phyloP scores from a whole-genome alignment of 345 rosid species.

The Firmiana major region DNA sequence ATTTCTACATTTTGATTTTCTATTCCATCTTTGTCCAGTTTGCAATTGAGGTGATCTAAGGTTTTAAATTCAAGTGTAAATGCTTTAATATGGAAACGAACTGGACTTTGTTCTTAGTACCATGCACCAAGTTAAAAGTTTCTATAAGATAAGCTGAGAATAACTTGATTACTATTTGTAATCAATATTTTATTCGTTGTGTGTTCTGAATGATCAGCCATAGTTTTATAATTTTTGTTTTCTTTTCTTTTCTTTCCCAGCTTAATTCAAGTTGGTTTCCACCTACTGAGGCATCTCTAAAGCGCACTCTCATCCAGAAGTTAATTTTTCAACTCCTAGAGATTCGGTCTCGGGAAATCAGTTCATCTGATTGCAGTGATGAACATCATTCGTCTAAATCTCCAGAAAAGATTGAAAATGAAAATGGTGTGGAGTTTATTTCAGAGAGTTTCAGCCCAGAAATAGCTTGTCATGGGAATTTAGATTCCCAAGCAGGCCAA shows the following conservation, averaged over 20 bases:
- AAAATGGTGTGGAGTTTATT: conserved; percentile 35
- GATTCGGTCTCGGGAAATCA: conserved; percentile 37
- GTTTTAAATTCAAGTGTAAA: not conserved
- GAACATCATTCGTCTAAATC: conserved; percentile 37
- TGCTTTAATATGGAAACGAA: not conserved
- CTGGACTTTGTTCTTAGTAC: not conserved
- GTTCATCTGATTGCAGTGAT: conserved; percentile 30
- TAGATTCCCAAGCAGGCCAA: conserved; percentile 41
- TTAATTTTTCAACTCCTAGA: conserved; percentile 70
- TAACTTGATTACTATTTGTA: not conserved
- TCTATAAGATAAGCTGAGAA: not conserved
- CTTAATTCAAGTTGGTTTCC: conserved; percentile 84
- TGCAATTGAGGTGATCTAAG: not conserved
- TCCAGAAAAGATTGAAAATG: conserved; percentile 37
- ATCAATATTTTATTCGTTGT: conserved; percentile 7
- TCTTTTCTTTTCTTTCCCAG: conserved; percentile 37
- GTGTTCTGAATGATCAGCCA: conserved; percentile 3
- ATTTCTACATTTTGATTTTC: not conserved
- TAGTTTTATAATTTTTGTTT: conserved; percentile 10
- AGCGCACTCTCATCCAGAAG: conserved; percentile 81
- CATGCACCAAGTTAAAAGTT: not conserved
- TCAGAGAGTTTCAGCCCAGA: conserved; percentile 38
- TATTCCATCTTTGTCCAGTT: not conserved
- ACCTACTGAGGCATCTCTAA: conserved; percentile 84
- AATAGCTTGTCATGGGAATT: conserved; percentile 40